Percentiles rank a stretch among this genome's conserved stretches.
Conservation (phyloP, 371 early-diverging fungal species). For the Gilbertella persicaria region DNA sequence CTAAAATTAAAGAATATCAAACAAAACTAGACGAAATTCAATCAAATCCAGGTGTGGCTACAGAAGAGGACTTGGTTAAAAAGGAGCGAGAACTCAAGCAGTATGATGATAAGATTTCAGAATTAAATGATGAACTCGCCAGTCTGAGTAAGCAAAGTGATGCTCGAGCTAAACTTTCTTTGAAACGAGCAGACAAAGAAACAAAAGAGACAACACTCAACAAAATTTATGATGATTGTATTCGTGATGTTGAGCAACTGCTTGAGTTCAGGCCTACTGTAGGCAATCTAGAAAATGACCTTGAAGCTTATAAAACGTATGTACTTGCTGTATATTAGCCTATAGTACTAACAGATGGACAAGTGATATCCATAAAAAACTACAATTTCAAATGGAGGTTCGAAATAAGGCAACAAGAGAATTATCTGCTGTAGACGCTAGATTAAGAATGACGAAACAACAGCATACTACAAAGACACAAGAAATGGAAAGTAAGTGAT, state of each 20-base stretch:
- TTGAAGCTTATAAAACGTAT: slow-evolving; percentile 3
- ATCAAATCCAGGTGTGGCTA: background rate
- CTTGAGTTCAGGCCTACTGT: slow-evolving; percentile 27
- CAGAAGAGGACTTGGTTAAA: slow-evolving; percentile 10
- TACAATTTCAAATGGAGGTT: slow-evolving; percentile 14
- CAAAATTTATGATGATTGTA: slow-evolving; percentile 21
- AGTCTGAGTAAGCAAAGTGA: slow-evolving; percentile 56
- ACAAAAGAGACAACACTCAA: slow-evolving; percentile 33
- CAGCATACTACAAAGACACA: slow-evolving; percentile 13
- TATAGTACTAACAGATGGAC: background rate
- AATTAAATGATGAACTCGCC: slow-evolving; percentile 51
- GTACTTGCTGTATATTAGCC: too few species aligned
- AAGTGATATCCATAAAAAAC: slow-evolving; percentile 32
- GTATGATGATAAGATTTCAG: slow-evolving; percentile 32
- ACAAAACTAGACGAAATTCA: slow-evolving; percentile 6
- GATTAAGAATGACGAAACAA: slow-evolving; percentile 37
- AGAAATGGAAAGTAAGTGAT: slow-evolving; percentile 24
- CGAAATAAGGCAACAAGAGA: slow-evolving; percentile 29
- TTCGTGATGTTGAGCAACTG: slow-evolving; percentile 29
- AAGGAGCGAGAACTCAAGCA: slow-evolving; percentile 30
- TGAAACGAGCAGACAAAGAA: slow-evolving; percentile 52
- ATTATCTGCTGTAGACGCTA: slow-evolving; percentile 40
- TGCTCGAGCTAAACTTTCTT: slow-evolving; percentile 56
- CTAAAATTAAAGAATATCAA: background rate
- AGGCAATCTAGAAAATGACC: slow-evolving; percentile 31